Conservation (phyloP, 177 flowering plant genomes). For the Vitis hybrid region DNA sequence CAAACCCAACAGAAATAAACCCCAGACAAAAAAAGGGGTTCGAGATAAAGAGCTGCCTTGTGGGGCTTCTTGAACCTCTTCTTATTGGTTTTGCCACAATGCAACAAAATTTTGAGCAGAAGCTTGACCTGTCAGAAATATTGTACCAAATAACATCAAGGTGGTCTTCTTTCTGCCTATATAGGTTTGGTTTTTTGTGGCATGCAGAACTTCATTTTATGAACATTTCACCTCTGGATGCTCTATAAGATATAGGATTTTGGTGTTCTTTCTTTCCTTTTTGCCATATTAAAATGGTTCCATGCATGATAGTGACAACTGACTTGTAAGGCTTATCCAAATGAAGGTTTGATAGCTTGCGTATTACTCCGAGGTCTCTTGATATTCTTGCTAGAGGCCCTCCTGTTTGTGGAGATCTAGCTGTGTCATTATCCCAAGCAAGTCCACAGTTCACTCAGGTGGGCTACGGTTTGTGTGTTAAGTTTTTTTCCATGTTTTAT, state of each 20-base stretch:
- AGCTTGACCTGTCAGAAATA: slow-evolving; percentile 87
- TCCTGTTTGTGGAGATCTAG: slow-evolving; percentile 98
- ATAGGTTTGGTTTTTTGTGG: background rate
- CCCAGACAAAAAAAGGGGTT: slow-evolving; percentile 88
- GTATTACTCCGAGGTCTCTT: slow-evolving; percentile 97
- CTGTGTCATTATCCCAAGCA: slow-evolving; percentile 90
- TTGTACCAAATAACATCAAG: slow-evolving; percentile 97
- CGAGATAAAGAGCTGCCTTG: slow-evolving; percentile 90
- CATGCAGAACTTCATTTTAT: background rate
- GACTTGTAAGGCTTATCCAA: slow-evolving; percentile 11
- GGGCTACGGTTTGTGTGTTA: slow-evolving; percentile 1
- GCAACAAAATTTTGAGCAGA: slow-evolving; percentile 97
- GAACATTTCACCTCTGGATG: background rate
- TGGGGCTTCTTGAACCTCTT: slow-evolving; percentile 99
- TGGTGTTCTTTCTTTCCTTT: background rate
- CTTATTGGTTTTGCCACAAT: slow-evolving; percentile 95
- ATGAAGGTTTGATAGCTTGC: slow-evolving; percentile 93
- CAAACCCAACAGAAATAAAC: slow-evolving; percentile 79
- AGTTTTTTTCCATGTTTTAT: slow-evolving; percentile 5
- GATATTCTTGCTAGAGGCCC: slow-evolving; percentile 93
- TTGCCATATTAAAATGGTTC: background rate
- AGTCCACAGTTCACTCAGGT: slow-evolving; percentile 99
- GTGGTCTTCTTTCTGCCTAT: slow-evolving; percentile 26
- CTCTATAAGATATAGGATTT: background rate
- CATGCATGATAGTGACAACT: background rate